Evolutionary conservation across 371 early-diverging fungal species (phyloP).

Genomic region (Capillidium heterosporum): DNA sequence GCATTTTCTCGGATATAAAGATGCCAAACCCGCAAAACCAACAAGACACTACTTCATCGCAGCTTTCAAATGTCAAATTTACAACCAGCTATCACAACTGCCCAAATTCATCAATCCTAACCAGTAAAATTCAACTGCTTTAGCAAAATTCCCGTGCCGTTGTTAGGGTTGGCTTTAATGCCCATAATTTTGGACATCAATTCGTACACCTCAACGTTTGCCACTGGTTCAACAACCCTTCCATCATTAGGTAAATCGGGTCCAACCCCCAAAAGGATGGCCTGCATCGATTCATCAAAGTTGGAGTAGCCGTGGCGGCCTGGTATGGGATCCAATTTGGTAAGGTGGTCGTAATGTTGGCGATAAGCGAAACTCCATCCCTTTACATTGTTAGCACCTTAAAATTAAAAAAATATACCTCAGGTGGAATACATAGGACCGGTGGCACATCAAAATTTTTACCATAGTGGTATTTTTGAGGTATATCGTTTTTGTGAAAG

Average conservation of each 20-base stretch:
- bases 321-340: slow-evolving; percentile 13
- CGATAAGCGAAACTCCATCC: slow-evolving; percentile 23
- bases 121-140: too few relatives aligned
- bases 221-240: background rate
- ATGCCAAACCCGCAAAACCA: too few relatives aligned
- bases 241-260: slow-evolving; percentile 18
- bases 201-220: slow-evolving; percentile 7
- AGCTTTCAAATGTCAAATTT: too few relatives aligned
- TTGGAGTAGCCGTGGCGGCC: slow-evolving; percentile 85
- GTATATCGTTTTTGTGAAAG: slow-evolving; percentile 42
- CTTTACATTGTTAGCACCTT: background rate
- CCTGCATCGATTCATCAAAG: slow-evolving; percentile 55
- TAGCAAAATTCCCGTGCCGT: too few relatives aligned
- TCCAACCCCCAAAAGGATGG: slow-evolving; percentile 69
- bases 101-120: too few relatives aligned
- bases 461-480: slow-evolving; percentile 35
- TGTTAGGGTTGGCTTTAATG: background rate
- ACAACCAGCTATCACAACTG: too few relatives aligned
- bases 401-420: slow-evolving; percentile 20
- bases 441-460: slow-evolving; percentile 46
- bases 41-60: too few relatives aligned
- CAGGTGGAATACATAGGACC: slow-evolving; percentile 46
- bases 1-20: too few relatives aligned
- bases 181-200: background rate
- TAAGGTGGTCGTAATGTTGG: slow-evolving; percentile 11